phyloP scores from a whole-genome alignment of 148 eudicot genomes.

The Simmondsia chinensis region DNA sequence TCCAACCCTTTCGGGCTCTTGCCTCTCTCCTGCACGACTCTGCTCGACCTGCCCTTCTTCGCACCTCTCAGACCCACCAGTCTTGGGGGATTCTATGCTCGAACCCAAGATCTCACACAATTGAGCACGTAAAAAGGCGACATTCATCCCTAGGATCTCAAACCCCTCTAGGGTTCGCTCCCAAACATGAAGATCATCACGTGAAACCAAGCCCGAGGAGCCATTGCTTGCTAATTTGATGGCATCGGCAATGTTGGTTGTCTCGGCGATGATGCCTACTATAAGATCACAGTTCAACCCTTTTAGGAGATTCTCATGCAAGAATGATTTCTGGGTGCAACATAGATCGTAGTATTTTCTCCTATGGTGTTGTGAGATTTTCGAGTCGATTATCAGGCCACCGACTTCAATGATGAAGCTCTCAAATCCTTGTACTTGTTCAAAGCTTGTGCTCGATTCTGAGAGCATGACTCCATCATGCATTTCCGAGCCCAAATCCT shows the following conservation, averaged over 20 bases:
- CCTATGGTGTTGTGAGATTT: slow-evolving; percentile 17
- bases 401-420: slow-evolving; percentile 26
- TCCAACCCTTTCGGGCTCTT: neutral
- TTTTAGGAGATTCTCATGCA: slow-evolving; percentile 31
- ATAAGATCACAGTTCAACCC: slow-evolving; percentile 27
- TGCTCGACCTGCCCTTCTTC: slow-evolving; percentile 9
- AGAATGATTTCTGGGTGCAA: slow-evolving; percentile 19
- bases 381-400: slow-evolving; percentile 29
- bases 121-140: slow-evolving; percentile 24
- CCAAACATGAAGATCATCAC: slow-evolving; percentile 25
- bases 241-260: slow-evolving; percentile 44
- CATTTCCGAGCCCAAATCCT: neutral
- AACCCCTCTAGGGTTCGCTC: slow-evolving; percentile 39
- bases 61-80: slow-evolving; percentile 6
- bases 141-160: slow-evolving; percentile 41
- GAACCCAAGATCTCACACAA: slow-evolving; percentile 13
- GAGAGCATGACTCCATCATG: slow-evolving; percentile 19
- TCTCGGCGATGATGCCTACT: slow-evolving; percentile 37
- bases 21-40: slow-evolving; percentile 3
- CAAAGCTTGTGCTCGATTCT: slow-evolving; percentile 10
- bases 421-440: slow-evolving; percentile 10
- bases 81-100: slow-evolving; percentile 4
- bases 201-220: slow-evolving; percentile 2
- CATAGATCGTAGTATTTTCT: slow-evolving; percentile 51
- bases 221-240: slow-evolving; percentile 20